Evolutionary conservation across 805 yeast species (phyloP), one percentile per base, ranked within the genome.

Genomic region (Candida pini): DNA sequence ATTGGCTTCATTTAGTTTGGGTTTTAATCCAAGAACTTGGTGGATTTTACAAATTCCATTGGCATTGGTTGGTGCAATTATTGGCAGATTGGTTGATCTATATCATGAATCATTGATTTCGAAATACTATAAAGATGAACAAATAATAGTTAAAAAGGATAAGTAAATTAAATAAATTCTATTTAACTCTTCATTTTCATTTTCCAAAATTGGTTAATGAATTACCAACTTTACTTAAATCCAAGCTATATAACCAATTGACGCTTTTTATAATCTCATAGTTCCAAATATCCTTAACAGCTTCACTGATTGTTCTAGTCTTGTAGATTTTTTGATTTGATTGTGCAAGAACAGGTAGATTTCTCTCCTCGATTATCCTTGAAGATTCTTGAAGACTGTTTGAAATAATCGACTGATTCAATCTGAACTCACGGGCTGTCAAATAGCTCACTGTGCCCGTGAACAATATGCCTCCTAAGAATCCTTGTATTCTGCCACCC

Each of bases 241-340:
- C 39, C 24, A 56, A 38, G n/a, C 49, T 43, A 49, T 81, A 81
- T 10, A 81, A 45, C 73, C 82, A 79, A 45, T 76, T 76, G 16
- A 78, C 84, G 39, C 72, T 69, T 28, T 63, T 65, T 38, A 81
- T 68, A 35, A 84, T 70, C 53, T 82, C 89, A 29, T 73, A 77
- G 51, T 84, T 80, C 95, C 95, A 84, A 27, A 83, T 66, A 49
- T 84, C 94, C 45, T 78, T 81, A 40, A 73, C 64, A 0, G 88
- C 79, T 55, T 85, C 88, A 8, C 49, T 49, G 21, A 76, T 41
- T 9, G 64, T 58, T 20, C 83, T 68, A 19, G 68, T 61, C 38
- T 64, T 57, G 38, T 75, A 75, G 15, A 63, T 51, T 30, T 64
- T 52, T 20, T 69, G 69, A 34, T 68, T 60, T 6, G 64, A 50